Evolutionary conservation across 495 filamentous ascomycete species (phyloP).

Genomic region (Annulohypoxylon nitens): DNA sequence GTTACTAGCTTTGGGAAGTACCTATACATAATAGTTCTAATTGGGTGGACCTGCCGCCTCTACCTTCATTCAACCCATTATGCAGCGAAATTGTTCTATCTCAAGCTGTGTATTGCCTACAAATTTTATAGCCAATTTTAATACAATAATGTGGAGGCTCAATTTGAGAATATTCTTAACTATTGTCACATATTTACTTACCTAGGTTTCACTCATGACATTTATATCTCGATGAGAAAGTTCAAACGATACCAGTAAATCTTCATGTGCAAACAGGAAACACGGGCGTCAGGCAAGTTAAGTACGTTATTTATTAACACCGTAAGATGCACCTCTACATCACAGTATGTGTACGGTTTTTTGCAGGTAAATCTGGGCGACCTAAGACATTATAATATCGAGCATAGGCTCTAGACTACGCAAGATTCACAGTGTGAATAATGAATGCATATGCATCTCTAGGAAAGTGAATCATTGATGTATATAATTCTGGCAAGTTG

Average conservation of each 20-base stretch:
- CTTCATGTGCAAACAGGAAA: conserved; percentile 1
- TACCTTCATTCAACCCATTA: background rate
- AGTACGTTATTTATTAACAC: background rate
- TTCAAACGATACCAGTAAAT: background rate
- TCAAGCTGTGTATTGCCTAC: background rate
- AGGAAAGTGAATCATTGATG: background rate
- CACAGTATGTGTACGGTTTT: conserved; percentile 3
- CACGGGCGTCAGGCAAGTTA: background rate
- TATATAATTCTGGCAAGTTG: background rate
- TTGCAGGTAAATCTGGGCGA: background rate
- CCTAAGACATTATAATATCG: background rate
- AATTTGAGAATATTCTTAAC: background rate
- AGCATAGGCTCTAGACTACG: background rate
- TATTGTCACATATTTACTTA: background rate
- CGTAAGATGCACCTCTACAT: background rate
- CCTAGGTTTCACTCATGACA: background rate
- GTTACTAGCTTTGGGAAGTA: background rate
- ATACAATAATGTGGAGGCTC: background rate
- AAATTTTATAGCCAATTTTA: background rate
- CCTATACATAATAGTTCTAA: background rate
- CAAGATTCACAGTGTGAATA: conserved; percentile 4
- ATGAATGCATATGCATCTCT: background rate
- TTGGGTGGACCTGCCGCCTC: background rate
- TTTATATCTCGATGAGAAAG: background rate
- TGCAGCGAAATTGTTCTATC: conserved; percentile 1